phyloP scores from a whole-genome alignment of 306 rosid species.

The Heteromeles arbutifolia region DNA sequence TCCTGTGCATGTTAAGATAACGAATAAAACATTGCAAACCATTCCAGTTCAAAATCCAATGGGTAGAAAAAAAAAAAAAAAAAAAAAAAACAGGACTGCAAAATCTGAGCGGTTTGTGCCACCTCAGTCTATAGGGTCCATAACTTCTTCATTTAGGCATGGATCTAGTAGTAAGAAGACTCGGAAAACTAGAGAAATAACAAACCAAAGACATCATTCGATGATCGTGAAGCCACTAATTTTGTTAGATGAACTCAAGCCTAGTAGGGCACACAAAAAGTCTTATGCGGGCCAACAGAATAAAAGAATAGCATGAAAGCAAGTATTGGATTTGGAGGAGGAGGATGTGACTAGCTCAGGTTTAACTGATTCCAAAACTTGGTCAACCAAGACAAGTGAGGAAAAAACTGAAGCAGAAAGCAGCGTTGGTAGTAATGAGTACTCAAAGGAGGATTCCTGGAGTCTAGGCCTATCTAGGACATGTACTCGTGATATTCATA shows the following conservation, averaged over 20 bases:
- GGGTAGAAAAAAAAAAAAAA: neutral
- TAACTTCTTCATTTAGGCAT: neutral
- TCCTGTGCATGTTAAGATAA: neutral
- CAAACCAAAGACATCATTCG: conserved; percentile 1
- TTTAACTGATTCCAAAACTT: conserved; percentile 4
- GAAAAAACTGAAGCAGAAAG: conserved; percentile 5
- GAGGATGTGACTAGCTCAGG: conserved; percentile 19
- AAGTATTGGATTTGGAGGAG: conserved; percentile 7
- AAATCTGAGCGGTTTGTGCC: conserved; percentile 4
- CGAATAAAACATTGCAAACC: conserved; percentile 5
- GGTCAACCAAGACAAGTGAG: conserved; percentile 31
- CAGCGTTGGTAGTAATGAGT: neutral
- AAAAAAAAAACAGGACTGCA: neutral
- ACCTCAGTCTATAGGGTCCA: neutral
- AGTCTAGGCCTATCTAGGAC: neutral
- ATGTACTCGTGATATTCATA: neutral
- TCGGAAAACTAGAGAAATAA: conserved; percentile 5
- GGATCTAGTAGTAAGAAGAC: neutral
- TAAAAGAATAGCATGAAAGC: neutral
- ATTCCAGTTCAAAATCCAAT: conserved; percentile 8
- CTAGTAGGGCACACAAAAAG: conserved; percentile 15
- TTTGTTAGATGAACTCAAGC: conserved; percentile 24
- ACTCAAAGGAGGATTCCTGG: conserved; percentile 21
- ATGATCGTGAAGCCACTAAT: conserved; percentile 31
- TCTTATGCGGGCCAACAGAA: conserved; percentile 1